Evolutionary conservation across 805 yeast species (phyloP).

Genomic region (Pichia californica): DNA sequence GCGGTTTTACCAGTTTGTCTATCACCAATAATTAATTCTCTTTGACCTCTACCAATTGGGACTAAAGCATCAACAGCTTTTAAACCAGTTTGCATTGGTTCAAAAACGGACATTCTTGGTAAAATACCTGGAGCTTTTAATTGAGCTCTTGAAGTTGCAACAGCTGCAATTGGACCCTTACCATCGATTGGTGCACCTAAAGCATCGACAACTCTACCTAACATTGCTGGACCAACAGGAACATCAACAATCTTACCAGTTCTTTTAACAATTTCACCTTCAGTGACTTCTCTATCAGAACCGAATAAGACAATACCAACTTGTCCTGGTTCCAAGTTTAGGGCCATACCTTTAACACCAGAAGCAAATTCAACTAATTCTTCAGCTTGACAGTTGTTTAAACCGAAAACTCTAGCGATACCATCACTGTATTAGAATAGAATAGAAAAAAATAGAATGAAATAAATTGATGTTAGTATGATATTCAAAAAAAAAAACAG

Average conservation of each 20-base stretch:
- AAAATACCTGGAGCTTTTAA: conserved; percentile 99
- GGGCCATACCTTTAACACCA: conserved; percentile 99
- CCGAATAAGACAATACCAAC: conserved; percentile 99
- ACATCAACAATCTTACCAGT: conserved; percentile 99
- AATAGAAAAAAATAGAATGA: not conserved
- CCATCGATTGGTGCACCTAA: conserved; percentile 99
- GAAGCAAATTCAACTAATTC: conserved; percentile 98
- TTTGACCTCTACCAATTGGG: conserved; percentile 99
- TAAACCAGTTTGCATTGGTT: conserved; percentile 99
- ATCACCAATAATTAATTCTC: conserved; percentile 99
- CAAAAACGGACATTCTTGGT: conserved; percentile 97
- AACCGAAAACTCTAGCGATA: conserved; percentile 99
- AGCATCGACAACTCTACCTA: conserved; percentile 99
- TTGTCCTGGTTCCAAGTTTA: conserved; percentile 99
- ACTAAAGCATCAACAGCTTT: conserved; percentile 98
- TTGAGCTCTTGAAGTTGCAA: conserved; percentile 88
- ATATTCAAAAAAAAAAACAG: not conserved
- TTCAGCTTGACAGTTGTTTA: conserved; percentile 99
- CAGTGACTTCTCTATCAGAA: conserved; percentile 96
- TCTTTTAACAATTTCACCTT: conserved; percentile 99
- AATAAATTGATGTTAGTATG: conserved; percentile 4
- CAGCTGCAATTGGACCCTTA: conserved; percentile 94
- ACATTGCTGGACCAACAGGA: conserved; percentile 95
- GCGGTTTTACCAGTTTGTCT: conserved; percentile 99
- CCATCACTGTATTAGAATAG: conserved; percentile 72